Evolutionary conservation across 2,329 filamentous ascomycete species (phyloP).

Genomic region (Claviceps quebecensis): DNA sequence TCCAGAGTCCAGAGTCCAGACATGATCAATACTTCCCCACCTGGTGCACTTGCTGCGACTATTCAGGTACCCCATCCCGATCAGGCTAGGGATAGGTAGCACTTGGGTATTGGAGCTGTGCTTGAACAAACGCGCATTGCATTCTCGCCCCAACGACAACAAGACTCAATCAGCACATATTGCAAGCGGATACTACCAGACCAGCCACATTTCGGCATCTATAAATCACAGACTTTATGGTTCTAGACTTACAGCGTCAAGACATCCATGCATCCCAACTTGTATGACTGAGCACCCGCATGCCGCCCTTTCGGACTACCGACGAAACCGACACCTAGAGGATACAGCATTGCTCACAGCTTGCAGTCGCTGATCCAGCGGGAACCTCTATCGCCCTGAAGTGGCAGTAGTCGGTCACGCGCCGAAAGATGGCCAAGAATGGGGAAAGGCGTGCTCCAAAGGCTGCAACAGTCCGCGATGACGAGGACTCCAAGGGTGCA

Average conservation of each 20-base stretch:
- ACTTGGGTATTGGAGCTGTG: neutral
- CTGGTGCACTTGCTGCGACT: too few relatives aligned
- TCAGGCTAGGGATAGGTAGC: too few relatives aligned
- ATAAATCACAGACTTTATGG: too few relatives aligned
- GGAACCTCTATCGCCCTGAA: neutral
- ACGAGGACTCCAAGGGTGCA: neutral
- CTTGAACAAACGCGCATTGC: neutral
- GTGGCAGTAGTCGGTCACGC: neutral
- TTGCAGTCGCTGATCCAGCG: neutral
- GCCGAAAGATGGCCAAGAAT: neutral
- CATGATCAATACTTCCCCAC: too few relatives aligned
- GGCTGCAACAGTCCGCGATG: neutral
- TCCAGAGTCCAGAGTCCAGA: too few relatives aligned
- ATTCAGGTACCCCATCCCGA: too few relatives aligned
- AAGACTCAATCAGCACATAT: too few relatives aligned
- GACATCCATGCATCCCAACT: too few relatives aligned
- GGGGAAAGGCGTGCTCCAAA: neutral
- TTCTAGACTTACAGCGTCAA: too few relatives aligned
- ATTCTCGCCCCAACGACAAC: neutral
- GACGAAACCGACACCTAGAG: neutral
- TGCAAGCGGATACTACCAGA: too few relatives aligned
- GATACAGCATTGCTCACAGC: neutral
- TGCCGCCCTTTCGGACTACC: neutral
- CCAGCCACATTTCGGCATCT: too few relatives aligned
- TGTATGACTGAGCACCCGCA: neutral